Base-by-base conservation (phyloP, 2,329 filamentous ascomycete genomes). In the Colletotrichum tofieldiae region DNA sequence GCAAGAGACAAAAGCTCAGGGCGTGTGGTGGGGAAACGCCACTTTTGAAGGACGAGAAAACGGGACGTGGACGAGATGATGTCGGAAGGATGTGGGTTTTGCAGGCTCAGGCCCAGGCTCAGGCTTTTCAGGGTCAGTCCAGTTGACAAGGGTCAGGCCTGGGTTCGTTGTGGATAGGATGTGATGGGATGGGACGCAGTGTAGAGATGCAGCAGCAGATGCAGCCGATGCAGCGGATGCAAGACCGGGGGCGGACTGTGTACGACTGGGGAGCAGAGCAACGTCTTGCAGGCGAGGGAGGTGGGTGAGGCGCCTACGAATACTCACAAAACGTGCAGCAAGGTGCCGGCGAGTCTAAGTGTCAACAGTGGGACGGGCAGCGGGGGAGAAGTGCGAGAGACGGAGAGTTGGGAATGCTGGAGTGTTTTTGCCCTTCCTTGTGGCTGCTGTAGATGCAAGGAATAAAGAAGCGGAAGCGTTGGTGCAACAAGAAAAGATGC, bases 21-120 rank as follows among this genome's bases (percentile, higher is more conserved):
- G 41, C 45, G 58, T 67, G 54, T 52, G 51, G 69, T 72, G 72
- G 69, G 64, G 72, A 69, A 68, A 68, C 63, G 68, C 72, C 63
- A 68, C 64, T 70, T 74, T 71, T 71, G 70, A 73, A 63, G 55
- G 47, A 59, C 14, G n/a, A 54, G 54, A 47, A 37, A 47, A 47
- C 35, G 43, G 63, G 54, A 58, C 49, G 37, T 37, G 62, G 62
- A 45, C 52, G 26, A 18, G 43, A 55, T 67, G 63, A 49, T 54
- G 68, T 60, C 45, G 47, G 45, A 32, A 2, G 29, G 29, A 32
- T 37, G 60, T 63, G 60, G 60, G 35, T 51, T 63, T 41, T 37
- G 47, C 35, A 39, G 60, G 45, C 60, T 49, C 29, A 35, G 52
- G 52, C 29, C 26, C 35, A 39, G 60, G 45, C 60, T 49, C 29